phyloP scores from a whole-genome alignment of 1,284 basidiomycete genomes.

The Rhodotorula sp. region DNA sequence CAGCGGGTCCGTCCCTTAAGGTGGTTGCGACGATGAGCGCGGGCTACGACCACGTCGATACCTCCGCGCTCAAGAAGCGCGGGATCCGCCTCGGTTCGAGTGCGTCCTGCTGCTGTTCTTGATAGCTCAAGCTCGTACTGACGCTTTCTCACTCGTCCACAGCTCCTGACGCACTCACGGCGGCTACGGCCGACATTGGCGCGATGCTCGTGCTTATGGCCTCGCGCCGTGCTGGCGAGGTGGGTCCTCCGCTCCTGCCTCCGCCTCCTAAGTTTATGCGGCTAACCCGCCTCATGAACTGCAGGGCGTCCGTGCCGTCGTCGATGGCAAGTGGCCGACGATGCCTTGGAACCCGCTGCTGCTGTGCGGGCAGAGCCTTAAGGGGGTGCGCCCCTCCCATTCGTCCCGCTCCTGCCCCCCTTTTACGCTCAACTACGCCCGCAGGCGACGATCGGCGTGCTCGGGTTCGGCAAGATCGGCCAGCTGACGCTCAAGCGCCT shows the following conservation, averaged over 20 bases:
- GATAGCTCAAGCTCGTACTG: neutral
- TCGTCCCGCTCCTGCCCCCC: conserved; percentile 51
- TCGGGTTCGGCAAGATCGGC: conserved; percentile 91
- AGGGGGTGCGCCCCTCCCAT: conserved; percentile 48
- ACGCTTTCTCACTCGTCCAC: neutral
- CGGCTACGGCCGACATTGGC: conserved; percentile 76
- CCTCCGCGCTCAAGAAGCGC: conserved; percentile 64
- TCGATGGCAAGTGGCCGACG: conserved; percentile 57
- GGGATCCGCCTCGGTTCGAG: conserved; percentile 83
- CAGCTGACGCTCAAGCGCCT: conserved; percentile 76
- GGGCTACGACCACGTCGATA: conserved; percentile 72
- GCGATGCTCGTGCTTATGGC: conserved; percentile 91
- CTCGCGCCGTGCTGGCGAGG: conserved; percentile 68
- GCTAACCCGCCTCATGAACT: too few species aligned
- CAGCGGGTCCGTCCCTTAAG: conserved; percentile 70
- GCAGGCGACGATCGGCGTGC: conserved; percentile 71
- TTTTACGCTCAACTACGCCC: conserved; percentile 27
- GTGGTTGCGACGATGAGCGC: conserved; percentile 79
- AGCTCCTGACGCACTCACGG: conserved; percentile 42
- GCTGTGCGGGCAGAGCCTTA: conserved; percentile 70
- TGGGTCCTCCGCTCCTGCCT: conserved; percentile 1
- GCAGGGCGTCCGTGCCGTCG: conserved; percentile 37
- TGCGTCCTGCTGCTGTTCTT: conserved; percentile 46
- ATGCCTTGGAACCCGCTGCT: conserved; percentile 78
- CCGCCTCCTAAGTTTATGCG: too few species aligned